phyloP scores from a whole-genome alignment of 2,329 filamentous ascomycete genomes.

The Pseudonectria foliicola region DNA sequence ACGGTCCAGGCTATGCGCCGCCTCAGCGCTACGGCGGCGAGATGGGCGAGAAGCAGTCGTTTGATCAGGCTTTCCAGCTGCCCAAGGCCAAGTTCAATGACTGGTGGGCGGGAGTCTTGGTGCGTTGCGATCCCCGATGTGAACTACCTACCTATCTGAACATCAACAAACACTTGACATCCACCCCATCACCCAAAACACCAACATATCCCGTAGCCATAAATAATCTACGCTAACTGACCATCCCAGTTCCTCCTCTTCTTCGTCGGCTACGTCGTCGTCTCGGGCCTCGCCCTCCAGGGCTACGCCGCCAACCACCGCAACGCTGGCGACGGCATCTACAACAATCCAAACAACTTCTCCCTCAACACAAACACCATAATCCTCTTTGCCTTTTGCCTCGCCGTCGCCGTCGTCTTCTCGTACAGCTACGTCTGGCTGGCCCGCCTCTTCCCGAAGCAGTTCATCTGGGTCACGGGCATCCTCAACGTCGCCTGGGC shows the following conservation, averaged over 20 bases:
- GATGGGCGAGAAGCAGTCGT: slow-evolving; percentile 50
- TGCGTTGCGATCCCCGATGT: slow-evolving; percentile 34
- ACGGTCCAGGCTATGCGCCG: slow-evolving; percentile 28
- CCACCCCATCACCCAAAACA: no score
- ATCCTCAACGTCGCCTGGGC: slow-evolving; percentile 82
- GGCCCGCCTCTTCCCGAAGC: slow-evolving; percentile 73
- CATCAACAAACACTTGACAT: no score
- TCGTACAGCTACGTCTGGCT: slow-evolving; percentile 71
- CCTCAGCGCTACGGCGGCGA: slow-evolving; percentile 33
- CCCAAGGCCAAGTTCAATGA: slow-evolving; percentile 85
- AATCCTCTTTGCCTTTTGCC: slow-evolving; percentile 73
- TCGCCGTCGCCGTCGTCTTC: slow-evolving; percentile 66
- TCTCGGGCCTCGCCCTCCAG: slow-evolving; percentile 68
- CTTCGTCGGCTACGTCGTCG: slow-evolving; percentile 65
- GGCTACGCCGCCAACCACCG: slow-evolving; percentile 61
- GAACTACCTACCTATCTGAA: no score
- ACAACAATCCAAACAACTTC: slow-evolving; percentile 58
- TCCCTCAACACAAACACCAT: slow-evolving; percentile 75
- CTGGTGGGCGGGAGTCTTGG: slow-evolving; percentile 77
- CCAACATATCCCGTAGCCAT: no score
- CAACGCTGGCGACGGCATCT: slow-evolving; percentile 66
- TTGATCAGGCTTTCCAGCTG: slow-evolving; percentile 77
- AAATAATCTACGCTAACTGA: slow-evolving; percentile 2
- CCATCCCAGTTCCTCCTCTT: slow-evolving; percentile 57
- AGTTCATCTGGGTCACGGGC: slow-evolving; percentile 88